Evolutionary conservation across 495 filamentous ascomycete genomes (phyloP).

Genomic region (Lepraria neglecta): DNA sequence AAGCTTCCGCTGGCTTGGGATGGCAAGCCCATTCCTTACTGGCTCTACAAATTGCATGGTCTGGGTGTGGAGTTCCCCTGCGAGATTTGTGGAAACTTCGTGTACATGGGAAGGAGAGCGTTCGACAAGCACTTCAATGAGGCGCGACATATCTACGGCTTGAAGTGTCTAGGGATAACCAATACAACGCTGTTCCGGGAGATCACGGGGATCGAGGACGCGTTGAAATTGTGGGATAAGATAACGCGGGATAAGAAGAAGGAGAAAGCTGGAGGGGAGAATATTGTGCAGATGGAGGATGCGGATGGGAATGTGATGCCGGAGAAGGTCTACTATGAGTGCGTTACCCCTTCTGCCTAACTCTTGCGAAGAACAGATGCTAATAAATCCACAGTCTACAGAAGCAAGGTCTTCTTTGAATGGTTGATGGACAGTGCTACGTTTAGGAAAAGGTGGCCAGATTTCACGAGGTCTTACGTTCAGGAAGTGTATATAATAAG

Average conservation of each 20-base stretch:
- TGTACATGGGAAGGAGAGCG: slow-evolving; percentile 91
- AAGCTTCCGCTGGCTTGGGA: slow-evolving; percentile 96
- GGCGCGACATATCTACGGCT: slow-evolving; percentile 79
- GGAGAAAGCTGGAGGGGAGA: slow-evolving; percentile 64
- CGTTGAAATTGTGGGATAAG: slow-evolving; percentile 85
- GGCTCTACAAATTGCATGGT: slow-evolving; percentile 96
- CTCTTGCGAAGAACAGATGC: slow-evolving; percentile 16
- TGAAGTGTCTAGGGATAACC: slow-evolving; percentile 89
- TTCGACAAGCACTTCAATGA: slow-evolving; percentile 99
- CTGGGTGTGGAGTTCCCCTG: slow-evolving; percentile 91
- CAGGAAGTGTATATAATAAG: not conserved
- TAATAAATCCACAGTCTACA: slow-evolving; percentile 41
- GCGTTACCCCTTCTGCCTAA: slow-evolving; percentile 26
- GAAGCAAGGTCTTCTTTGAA: slow-evolving; percentile 48
- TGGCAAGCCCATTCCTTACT: slow-evolving; percentile 96
- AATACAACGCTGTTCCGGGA: slow-evolving; percentile 90
- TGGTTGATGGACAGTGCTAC: not conserved
- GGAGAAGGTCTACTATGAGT: slow-evolving; percentile 90
- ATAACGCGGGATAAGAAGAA: slow-evolving; percentile 80
- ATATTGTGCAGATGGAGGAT: slow-evolving; percentile 97
- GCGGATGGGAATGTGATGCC: slow-evolving; percentile 97
- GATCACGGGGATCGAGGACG: slow-evolving; percentile 86
- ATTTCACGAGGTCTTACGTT: not conserved
- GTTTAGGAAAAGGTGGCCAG: not conserved
- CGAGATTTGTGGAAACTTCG: slow-evolving; percentile 95